Base-by-base conservation (phyloP, 2,329 filamentous ascomycete genomes). In the Sordariomycetes sp. region DNA sequence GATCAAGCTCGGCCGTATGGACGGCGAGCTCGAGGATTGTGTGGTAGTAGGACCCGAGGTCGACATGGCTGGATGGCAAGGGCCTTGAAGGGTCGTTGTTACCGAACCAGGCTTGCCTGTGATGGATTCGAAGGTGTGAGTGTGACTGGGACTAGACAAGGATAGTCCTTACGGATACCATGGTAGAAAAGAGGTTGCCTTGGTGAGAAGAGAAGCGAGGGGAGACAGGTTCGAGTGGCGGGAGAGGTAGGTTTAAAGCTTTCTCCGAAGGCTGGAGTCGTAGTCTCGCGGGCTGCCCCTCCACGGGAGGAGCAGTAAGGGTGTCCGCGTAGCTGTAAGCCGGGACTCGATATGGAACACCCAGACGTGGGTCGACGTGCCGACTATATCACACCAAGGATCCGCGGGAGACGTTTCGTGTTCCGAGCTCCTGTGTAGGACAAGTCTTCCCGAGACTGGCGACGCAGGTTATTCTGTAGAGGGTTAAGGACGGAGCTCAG, bases 81-180 rank as follows among this genome's bases (percentile, higher is more conserved):
- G 45, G 22, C 12, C 63, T 62, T 65, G 63, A 59, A 62, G 59
- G 61, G 60, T 59, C 15, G 15, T 17, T 15, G 13, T 15, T 15
- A n/a, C 39, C 39, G 39, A 61, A 50, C 45, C 45, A 24, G 7
- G 45, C n/a, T 12, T 50, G 45, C n/a, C 45, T 3, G 24, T 20
- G 12, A 20, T 50, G 13, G 22, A 50, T 50, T 20, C 45, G 45
- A 22, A 12, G n/a, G 6, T 50, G 45, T 50, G 22, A 12, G 45
- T 48, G 42, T 48, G 42, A 20, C 20, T 22, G 20, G 45, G 13
- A 24, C 22, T 50, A 50, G 45, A 50, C 8, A 5, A 50, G 20
- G 45, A 24, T 50, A 22, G 20, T 20, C 45, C n/a, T 24, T 24
- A 10, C n/a, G n/a, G 22, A 50, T 50, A 50, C 22, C 45, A 50